Conservation (phyloP, 306 rosid genomes). For the Betula pendula region DNA sequence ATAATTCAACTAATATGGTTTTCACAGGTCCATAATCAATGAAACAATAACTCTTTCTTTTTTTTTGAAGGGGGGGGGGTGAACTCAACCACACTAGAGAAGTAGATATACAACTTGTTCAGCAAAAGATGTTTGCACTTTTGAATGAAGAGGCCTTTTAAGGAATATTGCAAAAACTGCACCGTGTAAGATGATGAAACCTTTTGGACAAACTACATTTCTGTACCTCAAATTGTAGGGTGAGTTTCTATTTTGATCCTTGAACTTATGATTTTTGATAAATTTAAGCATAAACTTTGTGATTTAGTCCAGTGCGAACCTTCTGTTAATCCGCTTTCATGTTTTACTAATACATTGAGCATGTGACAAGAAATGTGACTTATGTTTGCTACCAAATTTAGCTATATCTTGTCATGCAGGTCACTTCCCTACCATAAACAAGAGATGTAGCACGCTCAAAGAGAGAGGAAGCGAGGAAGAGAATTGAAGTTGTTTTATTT, state of each 20-base stretch:
- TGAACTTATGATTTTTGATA: not conserved
- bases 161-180: not conserved
- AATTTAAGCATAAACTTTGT: no score
- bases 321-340: no score
- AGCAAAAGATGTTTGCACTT: not conserved
- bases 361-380: no score
- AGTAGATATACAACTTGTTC: not conserved
- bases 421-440: no score
- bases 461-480: no score
- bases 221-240: not conserved
- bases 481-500: no score
- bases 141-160: not conserved
- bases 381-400: no score
- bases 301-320: no score
- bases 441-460: no score
- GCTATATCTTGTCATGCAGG: no score
- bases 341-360: no score
- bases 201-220: not conserved
- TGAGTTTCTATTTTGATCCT: not conserved
- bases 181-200: not conserved
- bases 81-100: not conserved
- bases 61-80: no score
- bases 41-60: conserved; percentile 11
- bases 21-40: conserved; percentile 5
- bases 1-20: conserved; percentile 1